A percentile compares a stretch with the other conserved stretches of the same genome.
These are phyloP conservation scores for Xanthoconium separans DNA, from an alignment of 1,284 basidiomycete species.

Conservation along the genomic window DNA sequence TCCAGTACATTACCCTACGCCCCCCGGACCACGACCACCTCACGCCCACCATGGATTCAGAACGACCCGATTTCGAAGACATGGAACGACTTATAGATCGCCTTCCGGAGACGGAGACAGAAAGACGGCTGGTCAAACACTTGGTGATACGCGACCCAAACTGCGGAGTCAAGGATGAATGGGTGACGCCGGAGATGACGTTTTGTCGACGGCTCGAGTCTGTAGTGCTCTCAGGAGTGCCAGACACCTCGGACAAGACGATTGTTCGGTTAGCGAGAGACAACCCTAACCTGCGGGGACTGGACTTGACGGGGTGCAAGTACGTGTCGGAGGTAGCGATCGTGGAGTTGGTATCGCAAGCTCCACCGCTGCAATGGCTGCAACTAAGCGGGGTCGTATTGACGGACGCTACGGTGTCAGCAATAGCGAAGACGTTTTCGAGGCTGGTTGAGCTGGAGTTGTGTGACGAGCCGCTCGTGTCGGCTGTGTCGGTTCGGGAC, in stretches of 20 bases:
- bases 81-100: conserved; percentile 55
- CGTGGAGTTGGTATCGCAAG: conserved; percentile 65
- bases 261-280: conserved; percentile 61
- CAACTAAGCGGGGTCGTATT: conserved; percentile 68
- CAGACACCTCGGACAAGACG: conserved; percentile 67
- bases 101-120: conserved; percentile 49
- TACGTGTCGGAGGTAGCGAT: conserved; percentile 76
- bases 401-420: conserved; percentile 74
- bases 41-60: conserved; percentile 11
- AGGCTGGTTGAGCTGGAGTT: conserved; percentile 83
- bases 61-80: conserved; percentile 35
- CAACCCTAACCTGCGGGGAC: conserved; percentile 68
- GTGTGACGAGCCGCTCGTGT: conserved; percentile 69
- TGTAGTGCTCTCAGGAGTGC: conserved; percentile 68
- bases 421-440: conserved; percentile 74
- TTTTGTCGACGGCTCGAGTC: conserved; percentile 72
- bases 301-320: conserved; percentile 79
- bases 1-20: background rate
- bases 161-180: conserved; percentile 56
- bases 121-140: conserved; percentile 55
- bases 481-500: conserved; percentile 70
- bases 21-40: conserved; percentile 1
- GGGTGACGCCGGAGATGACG: conserved; percentile 61
- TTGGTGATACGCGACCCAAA: conserved; percentile 46
- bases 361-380: conserved; percentile 70